These are phyloP conservation scores for Chromosphaera perkinsii DNA, from an alignment of 208 protist species.

Conservation along the genomic window DNA sequence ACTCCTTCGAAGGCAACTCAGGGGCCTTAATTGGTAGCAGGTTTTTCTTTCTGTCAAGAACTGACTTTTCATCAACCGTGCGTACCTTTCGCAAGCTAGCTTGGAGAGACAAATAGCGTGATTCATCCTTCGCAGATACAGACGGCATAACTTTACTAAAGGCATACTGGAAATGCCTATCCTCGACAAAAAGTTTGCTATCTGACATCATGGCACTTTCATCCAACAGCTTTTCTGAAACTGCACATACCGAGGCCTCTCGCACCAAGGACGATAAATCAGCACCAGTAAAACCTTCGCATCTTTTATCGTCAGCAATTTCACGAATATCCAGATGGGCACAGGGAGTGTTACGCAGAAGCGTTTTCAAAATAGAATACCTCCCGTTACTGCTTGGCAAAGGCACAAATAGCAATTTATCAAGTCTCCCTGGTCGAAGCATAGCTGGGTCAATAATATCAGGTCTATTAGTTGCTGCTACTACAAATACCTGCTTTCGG, in stretches of 20 bases:
- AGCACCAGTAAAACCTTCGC: slow-evolving; percentile 85
- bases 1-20: no score
- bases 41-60: no score
- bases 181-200: no score
- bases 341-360: slow-evolving; percentile 78
- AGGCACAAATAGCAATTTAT: slow-evolving; percentile 91
- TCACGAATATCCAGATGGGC: slow-evolving; percentile 66
- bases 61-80: no score
- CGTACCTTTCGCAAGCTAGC: no score
- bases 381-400: slow-evolving; percentile 66
- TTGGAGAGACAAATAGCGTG: no score
- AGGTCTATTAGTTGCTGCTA: slow-evolving; percentile 95
- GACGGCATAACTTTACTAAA: slow-evolving; percentile 28
- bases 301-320: slow-evolving; percentile 64
- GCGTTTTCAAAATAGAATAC: slow-evolving; percentile 41
- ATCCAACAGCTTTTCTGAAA: slow-evolving; percentile 4
- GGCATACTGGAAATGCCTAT: slow-evolving; percentile 9
- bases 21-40: no score
- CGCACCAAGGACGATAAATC: slow-evolving; percentile 81
- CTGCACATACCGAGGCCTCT: slow-evolving; percentile 48
- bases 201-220: not conserved
- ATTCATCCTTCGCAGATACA: slow-evolving; percentile 29
- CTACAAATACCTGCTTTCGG: slow-evolving; percentile 87
- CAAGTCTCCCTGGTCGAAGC: slow-evolving; percentile 90
- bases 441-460: slow-evolving; percentile 96